Conservation (phyloP, 1,284 basidiomycete genomes). For the Tilletia horrida region DNA sequence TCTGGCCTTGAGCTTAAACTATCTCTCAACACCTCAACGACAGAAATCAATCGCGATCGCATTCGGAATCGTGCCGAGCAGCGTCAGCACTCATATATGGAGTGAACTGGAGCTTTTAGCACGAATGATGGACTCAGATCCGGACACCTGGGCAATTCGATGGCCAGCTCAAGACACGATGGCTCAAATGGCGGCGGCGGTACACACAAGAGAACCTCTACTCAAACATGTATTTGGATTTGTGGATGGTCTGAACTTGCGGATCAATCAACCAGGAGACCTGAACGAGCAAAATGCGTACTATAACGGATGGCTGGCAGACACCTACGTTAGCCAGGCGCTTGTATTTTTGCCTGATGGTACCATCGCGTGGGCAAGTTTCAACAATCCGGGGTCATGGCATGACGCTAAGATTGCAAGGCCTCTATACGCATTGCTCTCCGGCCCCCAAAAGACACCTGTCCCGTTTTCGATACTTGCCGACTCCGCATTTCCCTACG, state of each 20-base stretch:
- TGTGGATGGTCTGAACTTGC: not conserved
- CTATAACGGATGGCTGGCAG: not conserved
- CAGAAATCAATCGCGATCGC: not conserved
- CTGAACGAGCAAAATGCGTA: not conserved
- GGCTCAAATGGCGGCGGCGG: not conserved
- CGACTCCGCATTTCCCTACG: not conserved
- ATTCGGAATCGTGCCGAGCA: not conserved
- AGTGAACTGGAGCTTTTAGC: not conserved
- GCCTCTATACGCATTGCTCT: not conserved
- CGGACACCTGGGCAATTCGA: not conserved
- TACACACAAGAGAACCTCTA: not conserved
- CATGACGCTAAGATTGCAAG: slow-evolving; percentile 2
- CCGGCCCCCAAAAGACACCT: not conserved
- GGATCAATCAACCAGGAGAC: not conserved
- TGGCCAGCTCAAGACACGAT: not conserved
- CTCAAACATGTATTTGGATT: not conserved
- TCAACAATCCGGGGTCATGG: slow-evolving; percentile 1
- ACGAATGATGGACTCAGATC: not conserved
- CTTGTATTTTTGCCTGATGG: not conserved
- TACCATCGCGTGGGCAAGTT: not conserved
- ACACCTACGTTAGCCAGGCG: not conserved
- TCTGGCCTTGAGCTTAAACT: not conserved
- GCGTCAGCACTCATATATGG: not conserved
- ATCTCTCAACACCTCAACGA: not conserved
- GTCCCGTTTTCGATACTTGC: not conserved